Percentiles rank a stretch among this genome's conserved stretches.
These are phyloP conservation scores for Hyphodiscus hymeniophilus DNA, from an alignment of 495 filamentous ascomycete genomes.

Conservation along the genomic window DNA sequence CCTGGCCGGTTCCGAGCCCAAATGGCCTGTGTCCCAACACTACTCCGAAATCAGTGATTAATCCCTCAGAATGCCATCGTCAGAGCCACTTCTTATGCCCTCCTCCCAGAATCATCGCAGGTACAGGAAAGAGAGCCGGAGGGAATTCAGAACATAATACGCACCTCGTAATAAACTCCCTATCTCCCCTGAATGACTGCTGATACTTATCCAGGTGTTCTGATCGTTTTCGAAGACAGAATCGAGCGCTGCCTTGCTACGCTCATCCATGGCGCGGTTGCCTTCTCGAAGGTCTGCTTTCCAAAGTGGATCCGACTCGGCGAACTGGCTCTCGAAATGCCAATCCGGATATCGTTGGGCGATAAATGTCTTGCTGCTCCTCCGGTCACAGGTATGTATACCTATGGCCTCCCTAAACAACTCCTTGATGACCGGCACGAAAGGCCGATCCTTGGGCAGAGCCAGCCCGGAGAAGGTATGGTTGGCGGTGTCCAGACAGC, in stretches of 20 bases:
- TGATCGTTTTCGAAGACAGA: conserved; percentile 52
- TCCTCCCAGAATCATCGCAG: neutral
- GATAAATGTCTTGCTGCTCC: conserved; percentile 51
- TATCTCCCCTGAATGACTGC: conserved; percentile 63
- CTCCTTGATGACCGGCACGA: conserved; percentile 61
- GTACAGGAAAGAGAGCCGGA: neutral
- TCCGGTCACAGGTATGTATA: conserved; percentile 73
- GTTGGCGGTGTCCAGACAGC: conserved; percentile 57
- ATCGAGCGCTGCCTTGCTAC: conserved; percentile 49
- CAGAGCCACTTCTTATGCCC: too few species aligned
- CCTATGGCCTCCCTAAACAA: conserved; percentile 63
- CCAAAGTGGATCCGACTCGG: conserved; percentile 56
- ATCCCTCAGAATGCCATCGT: neutral
- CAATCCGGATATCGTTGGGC: conserved; percentile 46
- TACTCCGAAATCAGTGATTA: conserved; percentile 8
- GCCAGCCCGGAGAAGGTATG: conserved; percentile 50
- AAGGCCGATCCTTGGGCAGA: conserved; percentile 40
- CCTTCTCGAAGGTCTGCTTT: conserved; percentile 46
- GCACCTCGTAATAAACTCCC: conserved; percentile 42
- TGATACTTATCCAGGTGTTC: conserved; percentile 58
- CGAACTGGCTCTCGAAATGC: conserved; percentile 54
- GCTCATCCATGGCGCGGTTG: conserved; percentile 41
- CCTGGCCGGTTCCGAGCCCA: conserved; percentile 53
- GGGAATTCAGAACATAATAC: neutral
- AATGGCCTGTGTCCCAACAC: conserved; percentile 55